A percentile compares a stretch with the other conserved stretches of the same genome.
Evolutionary conservation across 331 rosid species (phyloP).

Genomic region (Saraca asoca): DNA sequence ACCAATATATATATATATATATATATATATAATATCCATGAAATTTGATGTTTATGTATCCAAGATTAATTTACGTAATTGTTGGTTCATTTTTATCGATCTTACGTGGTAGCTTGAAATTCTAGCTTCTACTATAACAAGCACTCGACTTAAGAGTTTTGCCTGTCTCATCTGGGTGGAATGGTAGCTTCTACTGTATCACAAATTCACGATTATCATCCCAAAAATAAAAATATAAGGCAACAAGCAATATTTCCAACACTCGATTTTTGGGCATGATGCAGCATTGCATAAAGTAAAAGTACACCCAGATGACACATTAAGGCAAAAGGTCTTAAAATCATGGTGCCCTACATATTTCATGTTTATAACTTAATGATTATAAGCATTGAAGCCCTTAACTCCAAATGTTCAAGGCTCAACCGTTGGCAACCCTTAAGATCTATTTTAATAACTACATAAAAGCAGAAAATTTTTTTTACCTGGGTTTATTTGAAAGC

Average conservation of each 20-base stretch:
- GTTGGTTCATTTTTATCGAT: no score
- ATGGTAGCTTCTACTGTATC: not conserved
- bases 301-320: not conserved
- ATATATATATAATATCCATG: not conserved
- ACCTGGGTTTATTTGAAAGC: not conserved
- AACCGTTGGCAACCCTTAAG: not conserved
- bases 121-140: no score
- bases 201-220: no score
- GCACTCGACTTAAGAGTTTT: no score
- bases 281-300: not conserved
- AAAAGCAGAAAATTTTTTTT: not conserved
- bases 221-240: no score
- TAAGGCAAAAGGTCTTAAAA: not conserved
- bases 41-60: not conserved
- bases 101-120: no score
- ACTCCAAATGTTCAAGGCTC: not conserved
- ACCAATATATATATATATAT: no score
- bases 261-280: not conserved
- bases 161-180: no score
- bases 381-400: not conserved
- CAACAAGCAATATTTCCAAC: no score
- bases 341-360: not conserved
- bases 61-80: no score
- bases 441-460: no score
- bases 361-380: not conserved